A percentile compares a stretch with the other conserved stretches of the same genome.
phyloP scores from a whole-genome alignment of 106 monocot species.

The Allium sativum region DNA sequence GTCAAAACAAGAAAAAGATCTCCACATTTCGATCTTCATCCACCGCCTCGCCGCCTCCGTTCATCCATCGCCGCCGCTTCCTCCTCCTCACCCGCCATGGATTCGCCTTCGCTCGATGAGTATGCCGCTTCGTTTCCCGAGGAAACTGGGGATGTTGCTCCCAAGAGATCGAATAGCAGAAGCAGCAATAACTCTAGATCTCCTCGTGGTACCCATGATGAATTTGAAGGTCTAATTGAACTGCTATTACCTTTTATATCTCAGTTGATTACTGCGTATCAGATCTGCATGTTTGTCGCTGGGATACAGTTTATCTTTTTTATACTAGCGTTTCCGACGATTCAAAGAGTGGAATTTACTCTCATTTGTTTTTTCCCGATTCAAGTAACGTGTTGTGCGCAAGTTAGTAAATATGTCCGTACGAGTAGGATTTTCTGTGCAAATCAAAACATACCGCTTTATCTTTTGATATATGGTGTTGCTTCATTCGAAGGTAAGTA shows the following conservation, averaged over 20 bases:
- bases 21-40: neutral
- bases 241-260: neutral
- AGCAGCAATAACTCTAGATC: slow-evolving; percentile 1
- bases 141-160: neutral
- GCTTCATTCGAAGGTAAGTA: too few relatives aligned
- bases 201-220: neutral
- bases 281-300: neutral
- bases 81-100: neutral
- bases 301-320: neutral
- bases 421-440: too few relatives aligned
- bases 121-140: slow-evolving; percentile 3
- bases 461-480: too few relatives aligned
- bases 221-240: neutral
- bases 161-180: neutral
- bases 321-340: too few relatives aligned
- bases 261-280: neutral
- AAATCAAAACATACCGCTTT: too few relatives aligned
- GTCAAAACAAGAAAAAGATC: neutral
- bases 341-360: too few relatives aligned
- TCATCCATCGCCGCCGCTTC: neutral
- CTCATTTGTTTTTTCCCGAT: too few relatives aligned
- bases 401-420: too few relatives aligned
- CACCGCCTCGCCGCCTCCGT: neutral
- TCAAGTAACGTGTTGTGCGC: too few relatives aligned
- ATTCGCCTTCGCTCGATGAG: neutral